Conservation (phyloP, 768 basidiomycete species). For the Russula olivacea region DNA sequence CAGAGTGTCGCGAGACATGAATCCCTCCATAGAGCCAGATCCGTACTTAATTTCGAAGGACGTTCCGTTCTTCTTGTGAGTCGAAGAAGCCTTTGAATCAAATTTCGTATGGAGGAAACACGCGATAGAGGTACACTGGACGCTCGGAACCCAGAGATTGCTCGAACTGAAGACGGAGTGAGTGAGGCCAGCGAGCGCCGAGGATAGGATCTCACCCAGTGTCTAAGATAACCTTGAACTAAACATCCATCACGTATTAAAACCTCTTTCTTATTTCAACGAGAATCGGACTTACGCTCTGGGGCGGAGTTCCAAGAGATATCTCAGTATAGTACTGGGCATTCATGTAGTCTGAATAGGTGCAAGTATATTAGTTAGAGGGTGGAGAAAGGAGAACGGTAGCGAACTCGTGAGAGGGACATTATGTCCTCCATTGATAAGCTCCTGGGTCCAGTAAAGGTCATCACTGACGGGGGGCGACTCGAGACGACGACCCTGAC, state of each 20-base stretch:
- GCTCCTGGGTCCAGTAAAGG: conserved; percentile 76
- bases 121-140: conserved; percentile 76
- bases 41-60: conserved; percentile 91
- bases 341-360: conserved; percentile 82
- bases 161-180: conserved; percentile 50
- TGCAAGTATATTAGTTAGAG: conserved; percentile 16
- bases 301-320: conserved; percentile 73
- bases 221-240: conserved; percentile 95
- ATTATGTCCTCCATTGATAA: conserved; percentile 66
- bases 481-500: conserved; percentile 56
- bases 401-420: conserved; percentile 84
- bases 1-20: conserved; percentile 79
- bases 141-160: conserved; percentile 92
- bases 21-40: conserved; percentile 94
- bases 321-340: conserved; percentile 96
- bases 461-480: conserved; percentile 43
- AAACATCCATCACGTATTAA: conserved; percentile 13
- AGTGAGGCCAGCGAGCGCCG: conserved; percentile 6
- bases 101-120: conserved; percentile 96
- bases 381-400: neutral
- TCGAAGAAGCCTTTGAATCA: conserved; percentile 67
- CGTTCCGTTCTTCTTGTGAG: conserved; percentile 87
- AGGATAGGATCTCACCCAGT: conserved; percentile 54
- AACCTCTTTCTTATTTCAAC: neutral
- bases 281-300: conserved; percentile 46